Base-by-base conservation (phyloP, 768 basidiomycete genomes). In the Leccinum sublutescens region DNA sequence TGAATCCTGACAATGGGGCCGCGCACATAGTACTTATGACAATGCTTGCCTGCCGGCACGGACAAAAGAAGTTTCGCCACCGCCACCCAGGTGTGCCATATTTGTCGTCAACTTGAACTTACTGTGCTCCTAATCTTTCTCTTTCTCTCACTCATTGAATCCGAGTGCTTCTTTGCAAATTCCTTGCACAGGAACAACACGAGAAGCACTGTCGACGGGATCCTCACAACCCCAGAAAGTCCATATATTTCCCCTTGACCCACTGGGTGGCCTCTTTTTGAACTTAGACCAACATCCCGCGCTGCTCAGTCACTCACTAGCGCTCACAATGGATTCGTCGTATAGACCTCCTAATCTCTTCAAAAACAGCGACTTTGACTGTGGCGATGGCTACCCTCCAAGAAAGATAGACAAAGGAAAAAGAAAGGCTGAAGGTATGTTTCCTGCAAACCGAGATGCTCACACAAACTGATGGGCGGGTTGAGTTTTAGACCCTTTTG, bases 181-280 rank as follows among this genome's bases (percentile, higher is more conserved):
- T 51, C 36, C 45, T 57, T 21, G 11, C 43, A 66, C 50, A 57
- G 65, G 40, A 66, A 65, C 31, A 50, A 43, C 45, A 48, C 55
- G 50, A 38, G 61, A 59, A 63, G 61, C 40, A n/a, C 57, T 25
- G 33, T 12, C 33, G 33, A 23, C 23, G 33, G 11, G 4, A 33
- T 33, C 33, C 12, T 12, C 33, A 33, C 33, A 33, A 1, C 33
- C 4, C 12, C 11, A 12, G 5, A 33, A 33, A 12, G 1, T 0
- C 5, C 33, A 33, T 33, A 33, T 33, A 33, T 33, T 12, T 12
- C 33, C 1, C 5, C 33, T 1, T 33, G 12, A 33, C 33, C 33
- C 33, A 83, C 57, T 87, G 86, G 86, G 33, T 21, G 15, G 29
- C 56, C 54, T 36, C 29, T 52, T 43, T 60, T 62, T 58, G 60